phyloP scores from a whole-genome alignment of 306 rosid species.

The Corylus americana region DNA sequence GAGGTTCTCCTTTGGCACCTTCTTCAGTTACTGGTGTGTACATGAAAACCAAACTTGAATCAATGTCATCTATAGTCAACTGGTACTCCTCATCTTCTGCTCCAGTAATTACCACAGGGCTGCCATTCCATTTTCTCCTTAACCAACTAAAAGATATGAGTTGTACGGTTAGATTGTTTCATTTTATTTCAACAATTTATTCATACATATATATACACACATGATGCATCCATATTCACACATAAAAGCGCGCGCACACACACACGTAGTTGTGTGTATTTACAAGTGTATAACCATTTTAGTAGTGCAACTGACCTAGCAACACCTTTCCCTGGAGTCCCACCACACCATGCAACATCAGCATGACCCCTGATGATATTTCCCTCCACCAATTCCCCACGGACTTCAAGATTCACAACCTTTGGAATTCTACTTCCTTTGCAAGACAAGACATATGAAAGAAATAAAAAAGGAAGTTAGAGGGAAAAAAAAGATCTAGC shows the following conservation, averaged over 20 bases:
- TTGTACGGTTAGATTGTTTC: slow-evolving; percentile 18
- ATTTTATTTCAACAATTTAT: slow-evolving; percentile 21
- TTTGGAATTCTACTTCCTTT: slow-evolving; percentile 86
- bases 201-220: slow-evolving; percentile 15
- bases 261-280: background rate
- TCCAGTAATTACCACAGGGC: slow-evolving; percentile 88
- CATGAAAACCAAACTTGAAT: slow-evolving; percentile 96
- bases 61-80: slow-evolving; percentile 77
- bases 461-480: background rate
- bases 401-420: slow-evolving; percentile 79
- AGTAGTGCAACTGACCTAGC: slow-evolving; percentile 68
- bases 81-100: slow-evolving; percentile 89
- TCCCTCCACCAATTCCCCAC: slow-evolving; percentile 89
- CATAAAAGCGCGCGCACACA: background rate
- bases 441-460: slow-evolving; percentile 14
- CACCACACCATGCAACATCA: slow-evolving; percentile 96
- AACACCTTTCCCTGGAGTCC: slow-evolving; percentile 93
- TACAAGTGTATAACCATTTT: background rate
- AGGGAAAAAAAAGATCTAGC: background rate
- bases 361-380: slow-evolving; percentile 70
- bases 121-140: slow-evolving; percentile 95
- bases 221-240: background rate
- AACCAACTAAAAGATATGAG: slow-evolving; percentile 69
- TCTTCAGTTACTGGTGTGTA: slow-evolving; percentile 94
- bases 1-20: slow-evolving; percentile 97